phyloP scores from a whole-genome alignment of 805 yeast species.

The Yamadazyma takamatsuzukensis region DNA sequence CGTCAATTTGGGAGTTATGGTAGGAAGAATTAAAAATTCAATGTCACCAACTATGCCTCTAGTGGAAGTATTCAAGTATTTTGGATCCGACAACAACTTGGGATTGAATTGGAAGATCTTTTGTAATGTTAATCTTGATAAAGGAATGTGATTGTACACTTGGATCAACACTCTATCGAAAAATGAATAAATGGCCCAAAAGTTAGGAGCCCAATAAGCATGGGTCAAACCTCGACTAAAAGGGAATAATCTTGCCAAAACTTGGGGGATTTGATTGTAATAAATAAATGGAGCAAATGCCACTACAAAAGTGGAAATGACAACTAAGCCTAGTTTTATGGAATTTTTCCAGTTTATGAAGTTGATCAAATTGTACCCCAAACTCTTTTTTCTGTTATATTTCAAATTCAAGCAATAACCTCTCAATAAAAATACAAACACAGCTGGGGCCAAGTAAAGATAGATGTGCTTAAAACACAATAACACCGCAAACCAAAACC shows the following conservation, averaged over 20 bases:
- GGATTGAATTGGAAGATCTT: slow-evolving; percentile 45
- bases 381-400: slow-evolving; percentile 20
- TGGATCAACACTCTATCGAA: slow-evolving; percentile 65
- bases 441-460: slow-evolving; percentile 91
- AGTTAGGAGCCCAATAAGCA: slow-evolving; percentile 98
- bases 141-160: slow-evolving; percentile 33
- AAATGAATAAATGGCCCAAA: slow-evolving; percentile 93
- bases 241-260: slow-evolving; percentile 76
- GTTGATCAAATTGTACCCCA: slow-evolving; percentile 27
- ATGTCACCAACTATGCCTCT: slow-evolving; percentile 93
- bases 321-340: slow-evolving; percentile 59
- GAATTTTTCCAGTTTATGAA: slow-evolving; percentile 54
- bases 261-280: slow-evolving; percentile 57
- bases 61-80: slow-evolving; percentile 43
- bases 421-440: slow-evolving; percentile 72
- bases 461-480: slow-evolving; percentile 94
- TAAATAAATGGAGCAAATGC: slow-evolving; percentile 80
- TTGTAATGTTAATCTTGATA: slow-evolving; percentile 25
- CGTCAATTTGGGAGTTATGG: slow-evolving; percentile 72
- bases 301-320: slow-evolving; percentile 53
- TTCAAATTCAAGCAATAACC: slow-evolving; percentile 59
- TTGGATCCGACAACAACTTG: slow-evolving; percentile 29
- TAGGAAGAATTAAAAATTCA: slow-evolving; percentile 74
- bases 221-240: slow-evolving; percentile 94
- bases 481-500: slow-evolving; percentile 65